A percentile compares a stretch with the other conserved stretches of the same genome.
These are phyloP conservation scores for Apiotrichum siamense DNA, from an alignment of 1,284 basidiomycete species.

Conservation along the genomic window DNA sequence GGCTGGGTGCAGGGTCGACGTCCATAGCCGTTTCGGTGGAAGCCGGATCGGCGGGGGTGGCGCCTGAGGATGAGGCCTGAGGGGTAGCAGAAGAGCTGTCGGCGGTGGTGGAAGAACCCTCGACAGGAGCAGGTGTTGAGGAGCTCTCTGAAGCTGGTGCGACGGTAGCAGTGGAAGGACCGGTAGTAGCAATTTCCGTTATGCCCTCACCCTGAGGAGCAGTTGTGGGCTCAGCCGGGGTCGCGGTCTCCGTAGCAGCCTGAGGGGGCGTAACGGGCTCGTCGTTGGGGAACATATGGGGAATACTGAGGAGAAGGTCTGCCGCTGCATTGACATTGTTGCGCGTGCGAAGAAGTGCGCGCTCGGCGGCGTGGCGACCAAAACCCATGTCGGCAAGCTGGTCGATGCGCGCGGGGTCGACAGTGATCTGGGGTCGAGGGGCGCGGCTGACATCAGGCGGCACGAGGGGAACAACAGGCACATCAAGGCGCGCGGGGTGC, in stretches of 20 bases:
- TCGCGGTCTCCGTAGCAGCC: constrained; percentile 12
- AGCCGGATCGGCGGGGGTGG: not conserved
- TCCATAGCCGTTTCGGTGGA: constrained; percentile 18
- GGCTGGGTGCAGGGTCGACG: constrained; percentile 13
- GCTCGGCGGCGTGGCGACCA: constrained; percentile 72
- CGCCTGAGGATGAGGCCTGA: constrained; percentile 1
- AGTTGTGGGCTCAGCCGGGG: constrained; percentile 4
- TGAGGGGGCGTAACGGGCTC: constrained; percentile 16
- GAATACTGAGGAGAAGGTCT: constrained; percentile 77
- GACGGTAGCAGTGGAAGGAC: not conserved
- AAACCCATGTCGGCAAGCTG: constrained; percentile 97
- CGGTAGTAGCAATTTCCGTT: not conserved
- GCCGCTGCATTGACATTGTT: constrained; percentile 89
- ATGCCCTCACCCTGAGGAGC: too few species aligned
- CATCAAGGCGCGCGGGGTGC: constrained; percentile 5
- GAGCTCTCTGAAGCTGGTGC: not conserved
- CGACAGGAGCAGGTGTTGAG: not conserved
- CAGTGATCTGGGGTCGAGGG: constrained; percentile 39
- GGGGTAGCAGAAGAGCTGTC: not conserved
- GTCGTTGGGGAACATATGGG: constrained; percentile 59
- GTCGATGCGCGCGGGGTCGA: constrained; percentile 69
- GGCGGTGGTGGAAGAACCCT: not conserved
- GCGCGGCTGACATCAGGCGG: too few species aligned
- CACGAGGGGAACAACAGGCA: constrained; percentile 1
- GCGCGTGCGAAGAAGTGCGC: constrained; percentile 72